Evolutionary conservation across 805 yeast genomes (phyloP), one percentile per base, ranked within the genome.

Genomic region (Myxozyma geophila): DNA sequence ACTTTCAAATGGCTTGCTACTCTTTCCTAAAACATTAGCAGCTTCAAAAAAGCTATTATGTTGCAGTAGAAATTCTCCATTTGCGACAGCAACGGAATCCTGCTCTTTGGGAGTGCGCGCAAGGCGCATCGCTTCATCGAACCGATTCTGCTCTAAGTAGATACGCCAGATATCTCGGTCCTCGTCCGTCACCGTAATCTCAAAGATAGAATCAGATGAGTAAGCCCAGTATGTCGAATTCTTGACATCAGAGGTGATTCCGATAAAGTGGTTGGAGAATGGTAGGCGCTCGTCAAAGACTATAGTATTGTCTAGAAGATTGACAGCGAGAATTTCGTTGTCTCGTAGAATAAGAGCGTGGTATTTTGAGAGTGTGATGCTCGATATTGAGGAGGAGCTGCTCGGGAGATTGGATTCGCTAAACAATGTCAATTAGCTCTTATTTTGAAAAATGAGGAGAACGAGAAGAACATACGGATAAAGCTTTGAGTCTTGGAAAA

Each of bases 151-250:
- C 2, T 80, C 80, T n/a, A 86, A 72, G 70, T 87, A 74, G 0
- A 83, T 78, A 58, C 82, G 83, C 97, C 98, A 90, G 2, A 92
- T 86, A 33, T 88, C 88, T 4, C 82, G 78, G 4, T 86, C 79
- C 74, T 93, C 98, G 71, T 88, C 82, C 41, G 81, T 81, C 12
- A 90, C 78, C 9, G 87, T 80, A 7, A 95, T 75, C 73, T 95
- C 99, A 72, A 82, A 89, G 9, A 95, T 84, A 54, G 80, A 80
- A 5, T 76, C 72, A 12, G 77, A 74, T 0, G 95, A 84, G 70
- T 79, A 90, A 2, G 89, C 75, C 99, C 99, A 95, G 70, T 79
- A 89, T 0, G 98, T 89, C 0, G 79, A 72, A 50, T 75, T 75
- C 3, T 74, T 63, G 57, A 75, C 74, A 70, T 89, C 96, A 1